Percentiles rank a stretch among this genome's conserved stretches.
Evolutionary conservation across 495 filamentous ascomycete genomes (phyloP).

Genomic region (Aspergillus panamensis): DNA sequence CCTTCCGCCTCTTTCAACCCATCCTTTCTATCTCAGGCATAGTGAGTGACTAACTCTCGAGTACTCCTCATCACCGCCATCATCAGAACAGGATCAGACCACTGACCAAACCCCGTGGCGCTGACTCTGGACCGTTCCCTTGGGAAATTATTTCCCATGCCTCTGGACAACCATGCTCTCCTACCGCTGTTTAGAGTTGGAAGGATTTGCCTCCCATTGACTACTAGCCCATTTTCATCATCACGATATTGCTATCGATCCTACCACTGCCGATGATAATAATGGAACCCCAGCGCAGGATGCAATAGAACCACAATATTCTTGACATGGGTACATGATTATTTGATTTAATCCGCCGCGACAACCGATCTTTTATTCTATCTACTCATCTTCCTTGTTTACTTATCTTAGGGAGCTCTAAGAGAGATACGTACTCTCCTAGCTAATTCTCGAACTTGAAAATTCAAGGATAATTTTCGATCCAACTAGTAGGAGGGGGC

Average conservation of each 20-base stretch:
- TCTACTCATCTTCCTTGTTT: neutral
- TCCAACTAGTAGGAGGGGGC: slow-evolving; percentile 19
- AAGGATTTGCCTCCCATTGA: too few species aligned
- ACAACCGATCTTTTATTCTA: neutral
- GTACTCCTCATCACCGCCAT: neutral
- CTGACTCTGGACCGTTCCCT: slow-evolving; percentile 13
- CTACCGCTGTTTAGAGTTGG: neutral
- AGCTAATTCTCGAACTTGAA: slow-evolving; percentile 3
- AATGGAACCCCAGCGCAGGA: neutral
- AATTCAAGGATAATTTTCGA: slow-evolving; percentile 15
- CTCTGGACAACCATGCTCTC: neutral
- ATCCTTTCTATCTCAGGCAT: neutral
- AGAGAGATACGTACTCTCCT: neutral
- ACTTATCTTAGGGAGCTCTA: too few species aligned
- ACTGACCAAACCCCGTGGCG: slow-evolving; percentile 11
- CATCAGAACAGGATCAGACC: slow-evolving; percentile 16
- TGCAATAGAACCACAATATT: neutral
- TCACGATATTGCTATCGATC: too few species aligned
- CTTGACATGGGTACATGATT: neutral
- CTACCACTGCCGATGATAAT: neutral
- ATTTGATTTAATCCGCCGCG: neutral
- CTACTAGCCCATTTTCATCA: too few species aligned
- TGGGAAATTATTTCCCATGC: slow-evolving; percentile 6
- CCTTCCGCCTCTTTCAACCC: neutral
- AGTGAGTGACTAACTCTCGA: neutral